phyloP scores from a whole-genome alignment of 2,329 filamentous ascomycete species.

The Arthrobotrys sphaeroides region DNA sequence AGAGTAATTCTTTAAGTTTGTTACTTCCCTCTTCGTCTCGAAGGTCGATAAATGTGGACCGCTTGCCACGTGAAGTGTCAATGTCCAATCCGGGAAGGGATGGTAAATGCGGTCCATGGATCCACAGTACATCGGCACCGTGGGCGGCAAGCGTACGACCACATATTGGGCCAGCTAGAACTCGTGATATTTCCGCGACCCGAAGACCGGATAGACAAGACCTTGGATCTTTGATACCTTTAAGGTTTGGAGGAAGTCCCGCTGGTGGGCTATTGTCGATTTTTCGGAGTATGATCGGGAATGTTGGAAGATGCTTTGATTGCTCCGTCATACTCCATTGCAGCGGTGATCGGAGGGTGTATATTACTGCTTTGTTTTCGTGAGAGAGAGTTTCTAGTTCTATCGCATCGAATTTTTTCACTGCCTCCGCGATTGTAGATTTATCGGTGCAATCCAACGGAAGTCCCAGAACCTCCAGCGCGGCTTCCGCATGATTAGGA shows the following conservation, averaged over 20 bases:
- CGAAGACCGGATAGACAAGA: constrained; percentile 62
- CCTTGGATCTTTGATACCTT: not conserved
- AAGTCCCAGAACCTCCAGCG: constrained; percentile 63
- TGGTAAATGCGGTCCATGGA: constrained; percentile 60
- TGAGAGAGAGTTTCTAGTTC: constrained; percentile 66
- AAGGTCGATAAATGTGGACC: constrained; percentile 61
- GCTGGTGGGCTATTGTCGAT: constrained; percentile 56
- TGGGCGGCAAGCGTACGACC: constrained; percentile 61
- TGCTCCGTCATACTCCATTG: constrained; percentile 68
- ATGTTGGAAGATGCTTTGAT: constrained; percentile 62
- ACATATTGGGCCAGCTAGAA: constrained; percentile 61
- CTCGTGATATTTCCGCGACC: constrained; percentile 61
- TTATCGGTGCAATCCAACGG: constrained; percentile 58
- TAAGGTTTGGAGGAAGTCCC: constrained; percentile 55
- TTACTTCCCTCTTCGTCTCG: constrained; percentile 55
- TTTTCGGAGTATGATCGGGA: constrained; percentile 64
- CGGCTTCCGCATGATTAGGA: constrained; percentile 64
- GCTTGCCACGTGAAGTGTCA: constrained; percentile 61
- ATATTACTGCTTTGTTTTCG: constrained; percentile 62
- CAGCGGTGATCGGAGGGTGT: constrained; percentile 65
- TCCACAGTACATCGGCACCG: constrained; percentile 62
- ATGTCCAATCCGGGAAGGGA: constrained; percentile 60
- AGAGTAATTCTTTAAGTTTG: constrained; percentile 59
- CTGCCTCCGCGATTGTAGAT: constrained; percentile 62
- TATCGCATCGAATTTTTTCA: constrained; percentile 61